Evolutionary conservation across 352 stramenopile species (phyloP).

Genomic region (Globisporangium rhizosaccharum): DNA sequence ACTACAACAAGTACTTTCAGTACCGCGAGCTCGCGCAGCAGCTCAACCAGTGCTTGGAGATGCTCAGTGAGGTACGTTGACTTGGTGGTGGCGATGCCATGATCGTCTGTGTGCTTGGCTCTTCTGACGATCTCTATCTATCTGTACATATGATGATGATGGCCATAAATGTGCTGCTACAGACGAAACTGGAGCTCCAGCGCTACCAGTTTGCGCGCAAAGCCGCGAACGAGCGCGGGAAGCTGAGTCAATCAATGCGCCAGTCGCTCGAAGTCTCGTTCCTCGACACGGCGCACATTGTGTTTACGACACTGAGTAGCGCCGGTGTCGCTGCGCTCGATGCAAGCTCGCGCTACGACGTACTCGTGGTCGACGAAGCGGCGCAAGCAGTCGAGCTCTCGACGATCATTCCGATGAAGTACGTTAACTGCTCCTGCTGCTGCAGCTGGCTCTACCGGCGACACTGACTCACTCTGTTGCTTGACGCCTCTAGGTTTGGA

Average conservation of each 20-base stretch:
- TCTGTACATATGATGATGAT: background rate
- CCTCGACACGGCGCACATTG: conserved; percentile 88
- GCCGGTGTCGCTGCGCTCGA: conserved; percentile 79
- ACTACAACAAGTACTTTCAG: conserved; percentile 64
- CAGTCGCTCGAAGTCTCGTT: conserved; percentile 84
- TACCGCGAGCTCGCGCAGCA: conserved; percentile 71
- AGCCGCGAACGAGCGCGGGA: conserved; percentile 59
- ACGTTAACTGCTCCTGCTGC: conserved; percentile 14
- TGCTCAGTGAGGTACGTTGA: conserved; percentile 52
- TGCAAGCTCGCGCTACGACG: conserved; percentile 70
- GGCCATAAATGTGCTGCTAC: background rate
- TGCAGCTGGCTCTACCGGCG: background rate
- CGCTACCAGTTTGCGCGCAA: conserved; percentile 73
- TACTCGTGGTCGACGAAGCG: conserved; percentile 84
- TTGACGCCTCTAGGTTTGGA: conserved; percentile 49
- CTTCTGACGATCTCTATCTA: conserved; percentile 8
- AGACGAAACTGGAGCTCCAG: conserved; percentile 82
- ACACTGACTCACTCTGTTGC: background rate
- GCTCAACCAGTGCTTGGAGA: conserved; percentile 78
- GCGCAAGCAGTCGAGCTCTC: conserved; percentile 84
- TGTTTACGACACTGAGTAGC: conserved; percentile 91
- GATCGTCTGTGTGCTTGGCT: background rate
- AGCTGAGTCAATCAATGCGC: conserved; percentile 55
- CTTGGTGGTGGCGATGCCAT: background rate
- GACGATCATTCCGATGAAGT: conserved; percentile 89